These are phyloP conservation scores for Calocybe indica DNA, from an alignment of 768 basidiomycete species.

Conservation along the genomic window DNA sequence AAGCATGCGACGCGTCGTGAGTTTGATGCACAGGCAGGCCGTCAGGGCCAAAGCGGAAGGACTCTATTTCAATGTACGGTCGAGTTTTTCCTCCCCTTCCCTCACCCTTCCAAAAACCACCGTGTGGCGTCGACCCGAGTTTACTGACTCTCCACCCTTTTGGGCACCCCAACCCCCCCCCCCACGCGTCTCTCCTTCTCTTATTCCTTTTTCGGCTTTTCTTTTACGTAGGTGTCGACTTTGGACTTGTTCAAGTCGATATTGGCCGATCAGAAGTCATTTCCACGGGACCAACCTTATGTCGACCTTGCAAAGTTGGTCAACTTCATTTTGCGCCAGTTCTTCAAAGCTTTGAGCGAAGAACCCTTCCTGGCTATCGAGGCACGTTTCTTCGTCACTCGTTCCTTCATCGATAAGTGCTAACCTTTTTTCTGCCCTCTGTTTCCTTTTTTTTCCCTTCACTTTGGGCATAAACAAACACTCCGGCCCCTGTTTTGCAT, in stretches of 20 bases:
- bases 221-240: constrained; percentile 68
- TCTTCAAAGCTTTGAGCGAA: constrained; percentile 87
- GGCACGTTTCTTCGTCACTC: constrained; percentile 37
- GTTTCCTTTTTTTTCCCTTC: too few species aligned
- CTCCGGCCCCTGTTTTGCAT: too few species aligned
- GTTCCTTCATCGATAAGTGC: not conserved
- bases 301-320: constrained; percentile 83
- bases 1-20: constrained; percentile 86
- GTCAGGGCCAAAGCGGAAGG: constrained; percentile 91
- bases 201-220: constrained; percentile 4
- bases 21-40: constrained; percentile 85
- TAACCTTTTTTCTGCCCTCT: too few species aligned
- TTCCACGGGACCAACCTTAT: constrained; percentile 73
- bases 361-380: constrained; percentile 87
- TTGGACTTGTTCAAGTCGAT: constrained; percentile 85
- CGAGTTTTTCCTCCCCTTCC: not conserved
- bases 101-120: too few species aligned
- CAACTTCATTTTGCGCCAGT: constrained; percentile 82
- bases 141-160: too few species aligned
- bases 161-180: constrained; percentile 8
- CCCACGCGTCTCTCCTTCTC: constrained; percentile 9
- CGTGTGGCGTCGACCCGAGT: too few species aligned
- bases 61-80: constrained; percentile 85
- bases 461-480: too few species aligned
- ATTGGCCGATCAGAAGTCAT: constrained; percentile 70